Evolutionary conservation across 179 eudicot genomes (phyloP), one percentile per base, ranked within the genome.

Genomic region (Silene coronaria): DNA sequence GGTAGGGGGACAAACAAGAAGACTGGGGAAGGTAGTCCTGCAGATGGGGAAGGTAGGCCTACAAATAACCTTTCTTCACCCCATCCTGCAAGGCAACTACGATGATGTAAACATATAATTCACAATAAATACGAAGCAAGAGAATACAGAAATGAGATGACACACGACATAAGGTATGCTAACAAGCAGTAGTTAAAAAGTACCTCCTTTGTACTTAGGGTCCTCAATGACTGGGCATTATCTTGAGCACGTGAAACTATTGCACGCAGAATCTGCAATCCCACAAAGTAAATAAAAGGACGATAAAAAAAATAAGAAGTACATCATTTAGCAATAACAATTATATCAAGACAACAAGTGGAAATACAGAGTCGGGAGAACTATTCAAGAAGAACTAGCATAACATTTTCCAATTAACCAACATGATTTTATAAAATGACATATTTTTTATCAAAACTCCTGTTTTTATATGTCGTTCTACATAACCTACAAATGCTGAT

Each of bases 201-300:
- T 80, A 95, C 99, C 97, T 95, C 99, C 76, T 89, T 95, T 23
- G 99, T 89, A 79, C 96, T 89, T 57, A 95, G 96, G 38, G 89
- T 90, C 81, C 95, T 89, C 78, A 84, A 79, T 67, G 91, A 75
- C 64, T 84, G 91, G 78, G 79, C 81, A 71, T 86, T 71, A 82
- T 85, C 90, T 82, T 85, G 90, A 77, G 96, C 91, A 70, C 97
- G 90, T 65, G 83, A 80, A 80, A 95, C 87, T 75, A 92, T 89
- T 66, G 81, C 80, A 75, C 90, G 94, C 79, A 95, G 80, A 77
- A 95, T 89, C 99, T 95, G 93, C 70, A 73, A 58, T 79, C 45
- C 63, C 61, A 70, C 21, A 75, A 34, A 55, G 75, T 67, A 72
- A 67, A 59, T 30, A 67, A 21, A 21, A 27, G 42, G 27, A 30